phyloP scores from a whole-genome alignment of 1,139 yeast species.

The Ogataea hybrid region DNA sequence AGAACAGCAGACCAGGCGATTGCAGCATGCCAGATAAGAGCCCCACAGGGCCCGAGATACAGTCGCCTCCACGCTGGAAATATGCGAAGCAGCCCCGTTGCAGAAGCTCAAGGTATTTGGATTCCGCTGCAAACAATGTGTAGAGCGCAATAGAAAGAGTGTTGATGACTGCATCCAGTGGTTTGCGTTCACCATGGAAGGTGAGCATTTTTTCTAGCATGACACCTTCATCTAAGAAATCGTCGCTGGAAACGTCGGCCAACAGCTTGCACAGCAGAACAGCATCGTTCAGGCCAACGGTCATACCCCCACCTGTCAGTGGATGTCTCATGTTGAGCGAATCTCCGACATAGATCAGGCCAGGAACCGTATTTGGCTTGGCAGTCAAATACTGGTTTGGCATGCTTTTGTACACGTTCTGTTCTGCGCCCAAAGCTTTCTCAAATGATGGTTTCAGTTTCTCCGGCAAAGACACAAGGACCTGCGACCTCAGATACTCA shows the following conservation, averaged over 20 bases:
- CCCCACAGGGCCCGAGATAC: slow-evolving; percentile 76
- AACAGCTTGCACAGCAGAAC: slow-evolving; percentile 61
- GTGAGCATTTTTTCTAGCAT: slow-evolving; percentile 54
- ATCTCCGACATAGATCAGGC: slow-evolving; percentile 88
- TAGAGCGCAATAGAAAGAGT: slow-evolving; percentile 89
- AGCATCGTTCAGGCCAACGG: slow-evolving; percentile 92
- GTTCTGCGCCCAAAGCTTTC: slow-evolving; percentile 44
- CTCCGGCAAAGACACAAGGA: slow-evolving; percentile 69
- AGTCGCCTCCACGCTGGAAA: slow-evolving; percentile 80
- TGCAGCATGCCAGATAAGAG: slow-evolving; percentile 82
- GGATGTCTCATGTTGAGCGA: slow-evolving; percentile 98
- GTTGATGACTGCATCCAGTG: slow-evolving; percentile 79
- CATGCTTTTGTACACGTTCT: slow-evolving; percentile 71
- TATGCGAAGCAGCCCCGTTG: slow-evolving; percentile 90
- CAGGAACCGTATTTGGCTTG: slow-evolving; percentile 58
- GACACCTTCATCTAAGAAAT: slow-evolving; percentile 54
- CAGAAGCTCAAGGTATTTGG: slow-evolving; percentile 57
- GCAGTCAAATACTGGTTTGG: slow-evolving; percentile 94
- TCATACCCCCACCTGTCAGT: slow-evolving; percentile 99
- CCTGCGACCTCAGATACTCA: slow-evolving; percentile 55
- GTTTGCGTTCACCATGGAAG: slow-evolving; percentile 78
- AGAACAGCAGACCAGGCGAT: slow-evolving; percentile 67
- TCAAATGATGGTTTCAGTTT: slow-evolving; percentile 63
- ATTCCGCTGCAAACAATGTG: slow-evolving; percentile 86
- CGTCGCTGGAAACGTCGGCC: slow-evolving; percentile 54